Conservation (phyloP, 2,329 filamentous ascomycete species). For the Fusarium azukiicola region DNA sequence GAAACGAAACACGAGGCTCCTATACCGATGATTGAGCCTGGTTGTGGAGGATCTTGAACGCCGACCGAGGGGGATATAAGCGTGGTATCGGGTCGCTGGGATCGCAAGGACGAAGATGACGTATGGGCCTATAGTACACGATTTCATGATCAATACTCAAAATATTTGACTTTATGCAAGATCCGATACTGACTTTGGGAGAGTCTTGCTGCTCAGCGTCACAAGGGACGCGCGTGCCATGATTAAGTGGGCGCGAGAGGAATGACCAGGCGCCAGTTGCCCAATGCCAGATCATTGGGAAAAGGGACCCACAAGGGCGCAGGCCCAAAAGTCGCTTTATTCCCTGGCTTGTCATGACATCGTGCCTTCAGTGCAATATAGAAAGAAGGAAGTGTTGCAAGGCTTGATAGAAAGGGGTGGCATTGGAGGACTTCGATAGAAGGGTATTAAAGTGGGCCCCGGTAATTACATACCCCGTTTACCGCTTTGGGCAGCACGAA, state of each 20-base stretch:
- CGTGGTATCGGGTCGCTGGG: not conserved
- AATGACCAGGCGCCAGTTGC: constrained; percentile 4
- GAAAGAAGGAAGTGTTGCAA: too few species aligned
- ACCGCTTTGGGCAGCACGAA: too few species aligned
- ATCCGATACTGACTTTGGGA: not conserved
- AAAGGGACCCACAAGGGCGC: not conserved
- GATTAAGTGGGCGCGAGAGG: not conserved
- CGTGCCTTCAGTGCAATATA: too few species aligned
- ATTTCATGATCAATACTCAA: not conserved
- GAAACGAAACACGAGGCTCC: not conserved
- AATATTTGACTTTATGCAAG: not conserved
- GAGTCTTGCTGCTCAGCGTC: not conserved
- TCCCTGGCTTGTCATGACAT: not conserved
- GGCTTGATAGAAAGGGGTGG: not conserved
- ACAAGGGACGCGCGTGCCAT: constrained; percentile 1
- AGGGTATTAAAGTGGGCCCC: not conserved
- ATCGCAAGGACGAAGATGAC: not conserved
- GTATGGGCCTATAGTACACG: not conserved
- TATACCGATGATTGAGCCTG: not conserved
- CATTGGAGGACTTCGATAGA: not conserved
- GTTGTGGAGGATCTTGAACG: not conserved
- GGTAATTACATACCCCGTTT: not conserved
- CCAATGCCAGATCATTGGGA: not conserved
- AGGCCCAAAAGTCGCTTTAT: not conserved
- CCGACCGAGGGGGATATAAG: not conserved